Conservation (phyloP, 208 protist species). For the Strigomonas culicis region DNA sequence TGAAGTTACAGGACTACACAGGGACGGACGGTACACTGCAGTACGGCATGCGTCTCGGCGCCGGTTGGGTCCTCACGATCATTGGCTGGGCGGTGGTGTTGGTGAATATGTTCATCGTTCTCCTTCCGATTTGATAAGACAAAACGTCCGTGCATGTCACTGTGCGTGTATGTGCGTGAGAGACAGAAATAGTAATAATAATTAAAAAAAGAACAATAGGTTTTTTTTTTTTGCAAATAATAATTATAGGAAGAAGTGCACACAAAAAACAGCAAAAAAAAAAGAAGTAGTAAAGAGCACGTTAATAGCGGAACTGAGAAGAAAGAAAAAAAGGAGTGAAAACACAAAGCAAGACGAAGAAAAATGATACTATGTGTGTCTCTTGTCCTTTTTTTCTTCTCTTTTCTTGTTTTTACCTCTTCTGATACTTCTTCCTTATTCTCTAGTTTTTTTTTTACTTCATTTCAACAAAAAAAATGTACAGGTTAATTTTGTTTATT, state of each 20-base stretch:
- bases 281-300: slow-evolving; percentile 1
- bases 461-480: not conserved
- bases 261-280: slow-evolving; percentile 9
- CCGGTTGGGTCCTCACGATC: slow-evolving; percentile 32
- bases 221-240: slow-evolving; percentile 2
- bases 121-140: slow-evolving; percentile 19
- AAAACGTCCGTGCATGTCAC: not conserved
- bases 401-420: slow-evolving; percentile 10
- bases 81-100: slow-evolving; percentile 26
- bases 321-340: not conserved
- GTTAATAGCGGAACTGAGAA: too few species aligned
- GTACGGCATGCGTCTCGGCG: slow-evolving; percentile 19
- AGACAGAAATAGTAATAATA: not conserved
- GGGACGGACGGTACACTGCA: not conserved
- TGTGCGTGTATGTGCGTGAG: not conserved
- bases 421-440: not conserved
- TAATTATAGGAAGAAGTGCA: too few species aligned
- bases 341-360: not conserved
- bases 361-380: slow-evolving; percentile 2
- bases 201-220: not conserved
- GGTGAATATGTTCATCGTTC: slow-evolving; percentile 29
- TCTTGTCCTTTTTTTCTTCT: slow-evolving; percentile 4
- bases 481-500: not conserved
- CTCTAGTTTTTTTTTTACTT: not conserved
- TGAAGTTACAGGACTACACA: slow-evolving; percentile 8